Conservation (phyloP, 1,284 basidiomycete genomes). For the Phellinidium pouzarii region DNA sequence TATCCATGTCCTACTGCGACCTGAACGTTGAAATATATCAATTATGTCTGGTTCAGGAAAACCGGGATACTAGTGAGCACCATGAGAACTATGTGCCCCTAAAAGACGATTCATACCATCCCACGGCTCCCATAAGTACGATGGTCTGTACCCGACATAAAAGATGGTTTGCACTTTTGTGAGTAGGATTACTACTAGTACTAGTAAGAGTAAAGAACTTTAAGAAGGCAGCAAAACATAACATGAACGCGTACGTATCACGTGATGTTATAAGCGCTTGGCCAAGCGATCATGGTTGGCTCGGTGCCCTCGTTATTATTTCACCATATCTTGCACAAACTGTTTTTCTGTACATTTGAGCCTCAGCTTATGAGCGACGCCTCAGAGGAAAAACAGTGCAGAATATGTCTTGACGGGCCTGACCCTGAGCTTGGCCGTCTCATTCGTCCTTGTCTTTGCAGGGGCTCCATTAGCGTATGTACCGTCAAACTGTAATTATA, state of each 20-base stretch:
- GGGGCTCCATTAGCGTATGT: conserved; percentile 71
- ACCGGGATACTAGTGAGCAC: conserved; percentile 3
- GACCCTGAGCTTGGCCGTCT: conserved; percentile 59
- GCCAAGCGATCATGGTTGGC: too few relatives aligned
- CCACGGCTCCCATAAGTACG: too few relatives aligned
- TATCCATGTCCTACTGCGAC: conserved; percentile 66
- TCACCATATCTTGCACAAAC: neutral
- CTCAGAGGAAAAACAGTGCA: conserved; percentile 53
- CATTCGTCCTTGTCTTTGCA: conserved; percentile 72
- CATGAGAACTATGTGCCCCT: neutral
- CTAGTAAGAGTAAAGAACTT: too few relatives aligned
- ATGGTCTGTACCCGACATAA: neutral
- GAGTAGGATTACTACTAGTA: too few relatives aligned
- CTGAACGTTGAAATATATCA: conserved; percentile 29
- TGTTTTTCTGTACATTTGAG: neutral
- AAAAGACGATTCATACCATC: neutral
- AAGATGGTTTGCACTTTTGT: conserved; percentile 41
- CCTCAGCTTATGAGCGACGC: neutral
- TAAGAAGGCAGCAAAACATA: too few relatives aligned
- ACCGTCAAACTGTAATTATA: neutral
- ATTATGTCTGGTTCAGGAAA: conserved; percentile 12
- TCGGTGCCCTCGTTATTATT: neutral
- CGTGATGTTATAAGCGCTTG: too few relatives aligned
- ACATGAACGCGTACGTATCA: too few relatives aligned
- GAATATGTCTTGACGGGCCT: conserved; percentile 67